Percentiles rank a stretch among this genome's conserved stretches.
These are phyloP conservation scores for Lepiota brunneoincarnata DNA, from an alignment of 768 basidiomycete genomes.

Conservation along the genomic window DNA sequence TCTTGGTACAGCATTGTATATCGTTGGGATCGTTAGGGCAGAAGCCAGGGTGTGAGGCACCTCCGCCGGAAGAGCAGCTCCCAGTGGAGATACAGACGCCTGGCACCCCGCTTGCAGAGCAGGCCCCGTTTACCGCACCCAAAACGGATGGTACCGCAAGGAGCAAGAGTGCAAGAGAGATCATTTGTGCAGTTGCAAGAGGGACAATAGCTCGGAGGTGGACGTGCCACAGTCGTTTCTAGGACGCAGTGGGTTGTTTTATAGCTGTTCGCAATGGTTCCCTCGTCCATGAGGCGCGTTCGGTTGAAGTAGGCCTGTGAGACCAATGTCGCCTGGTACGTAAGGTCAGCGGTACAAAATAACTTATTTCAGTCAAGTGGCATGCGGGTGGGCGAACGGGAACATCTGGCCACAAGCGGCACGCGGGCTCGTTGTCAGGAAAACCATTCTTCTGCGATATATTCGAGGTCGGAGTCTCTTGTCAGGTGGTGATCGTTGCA, in stretches of 20 bases:
- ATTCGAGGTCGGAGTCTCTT: no score
- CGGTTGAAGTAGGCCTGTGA: not conserved
- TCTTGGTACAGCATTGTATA: conserved; percentile 26
- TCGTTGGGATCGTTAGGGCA: conserved; percentile 26
- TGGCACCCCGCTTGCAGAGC: conserved; percentile 22
- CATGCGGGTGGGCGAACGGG: not conserved
- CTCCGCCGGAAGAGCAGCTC: conserved; percentile 21
- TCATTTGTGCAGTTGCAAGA: not conserved
- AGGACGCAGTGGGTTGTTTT: not conserved
- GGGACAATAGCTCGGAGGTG: not conserved
- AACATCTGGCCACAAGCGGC: no score
- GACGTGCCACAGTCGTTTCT: not conserved
- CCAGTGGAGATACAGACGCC: conserved; percentile 24
- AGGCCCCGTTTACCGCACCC: conserved; percentile 21
- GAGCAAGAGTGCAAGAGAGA: not conserved
- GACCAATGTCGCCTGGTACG: not conserved
- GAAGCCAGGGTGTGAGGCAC: conserved; percentile 21
- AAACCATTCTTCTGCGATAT: not conserved
- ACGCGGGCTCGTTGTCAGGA: not conserved
- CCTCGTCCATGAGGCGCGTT: not conserved
- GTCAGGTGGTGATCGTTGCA: no score
- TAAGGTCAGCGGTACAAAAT: not conserved
- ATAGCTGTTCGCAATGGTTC: not conserved
- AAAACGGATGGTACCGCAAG: conserved; percentile 7
- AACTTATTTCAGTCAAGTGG: not conserved